Evolutionary conservation across 108 stramenopile species (phyloP).

Genomic region (Aurantiochytrium sp.): DNA sequence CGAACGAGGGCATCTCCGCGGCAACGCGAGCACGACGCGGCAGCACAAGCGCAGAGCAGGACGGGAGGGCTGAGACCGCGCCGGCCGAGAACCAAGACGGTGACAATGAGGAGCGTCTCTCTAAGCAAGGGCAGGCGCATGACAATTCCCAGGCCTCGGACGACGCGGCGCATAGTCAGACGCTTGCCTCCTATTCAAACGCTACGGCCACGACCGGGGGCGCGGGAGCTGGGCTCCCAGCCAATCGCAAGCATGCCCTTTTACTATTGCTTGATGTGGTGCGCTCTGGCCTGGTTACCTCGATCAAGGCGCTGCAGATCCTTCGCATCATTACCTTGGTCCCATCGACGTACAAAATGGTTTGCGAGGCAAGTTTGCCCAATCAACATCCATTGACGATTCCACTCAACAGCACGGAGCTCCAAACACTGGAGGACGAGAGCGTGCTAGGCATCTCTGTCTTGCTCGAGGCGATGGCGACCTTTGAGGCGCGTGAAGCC

Average conservation of each 20-base stretch:
- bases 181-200: too few species aligned
- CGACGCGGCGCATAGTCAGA: too few species aligned
- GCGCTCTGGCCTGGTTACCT: background rate
- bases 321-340: background rate
- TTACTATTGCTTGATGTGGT: background rate
- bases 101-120: too few species aligned
- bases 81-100: too few species aligned
- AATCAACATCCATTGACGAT: background rate
- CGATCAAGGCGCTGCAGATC: background rate
- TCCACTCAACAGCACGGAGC: background rate
- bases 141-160: too few species aligned
- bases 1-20: too few species aligned
- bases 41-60: too few species aligned
- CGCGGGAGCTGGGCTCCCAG: too few species aligned
- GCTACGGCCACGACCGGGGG: too few species aligned
- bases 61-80: too few species aligned
- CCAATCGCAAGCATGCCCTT: background rate
- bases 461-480: background rate
- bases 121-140: too few species aligned
- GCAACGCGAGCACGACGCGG: too few species aligned
- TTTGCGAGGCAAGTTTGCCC: background rate
- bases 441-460: background rate
- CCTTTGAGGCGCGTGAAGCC: background rate
- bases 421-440: background rate
- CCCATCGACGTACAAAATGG: background rate